Conservation (phyloP, 83 land plant genomes). For the Isoetes engelmannii region DNA sequence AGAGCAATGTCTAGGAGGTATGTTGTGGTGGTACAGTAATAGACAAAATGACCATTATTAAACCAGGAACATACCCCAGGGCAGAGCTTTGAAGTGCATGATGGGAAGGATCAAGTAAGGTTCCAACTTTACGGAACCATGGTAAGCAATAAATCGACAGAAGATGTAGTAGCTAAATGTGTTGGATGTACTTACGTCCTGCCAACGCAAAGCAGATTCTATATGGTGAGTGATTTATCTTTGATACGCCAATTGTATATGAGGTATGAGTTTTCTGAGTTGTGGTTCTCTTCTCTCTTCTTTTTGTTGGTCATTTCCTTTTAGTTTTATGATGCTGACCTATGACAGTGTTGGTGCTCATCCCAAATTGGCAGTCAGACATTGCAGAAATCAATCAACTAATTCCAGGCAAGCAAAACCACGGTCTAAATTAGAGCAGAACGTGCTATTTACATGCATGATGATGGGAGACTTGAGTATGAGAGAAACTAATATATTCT, state of each 20-base stretch:
- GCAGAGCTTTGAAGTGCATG: background rate
- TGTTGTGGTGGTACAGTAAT: background rate
- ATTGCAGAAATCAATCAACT: conserved; percentile 52
- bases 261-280: background rate
- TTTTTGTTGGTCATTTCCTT: conserved; percentile 16
- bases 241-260: background rate
- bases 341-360: background rate
- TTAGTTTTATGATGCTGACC: background rate
- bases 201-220: conserved; percentile 46
- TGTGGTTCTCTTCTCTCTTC: conserved; percentile 8
- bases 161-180: conserved; percentile 48
- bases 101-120: background rate
- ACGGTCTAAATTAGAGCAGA: background rate
- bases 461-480: background rate
- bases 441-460: no score
- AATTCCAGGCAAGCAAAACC: conserved; percentile 52
- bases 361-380: conserved; percentile 63
- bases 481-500: background rate
- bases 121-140: conserved; percentile 40
- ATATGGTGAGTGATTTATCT: conserved; percentile 38
- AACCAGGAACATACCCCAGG: background rate
- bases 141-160: conserved; percentile 30
- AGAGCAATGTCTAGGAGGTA: background rate
- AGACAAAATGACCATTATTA: background rate
- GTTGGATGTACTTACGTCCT: conserved; percentile 32